Conservation (phyloP, 2,329 filamentous ascomycete species). For the Arthrobotrys musiformis region DNA sequence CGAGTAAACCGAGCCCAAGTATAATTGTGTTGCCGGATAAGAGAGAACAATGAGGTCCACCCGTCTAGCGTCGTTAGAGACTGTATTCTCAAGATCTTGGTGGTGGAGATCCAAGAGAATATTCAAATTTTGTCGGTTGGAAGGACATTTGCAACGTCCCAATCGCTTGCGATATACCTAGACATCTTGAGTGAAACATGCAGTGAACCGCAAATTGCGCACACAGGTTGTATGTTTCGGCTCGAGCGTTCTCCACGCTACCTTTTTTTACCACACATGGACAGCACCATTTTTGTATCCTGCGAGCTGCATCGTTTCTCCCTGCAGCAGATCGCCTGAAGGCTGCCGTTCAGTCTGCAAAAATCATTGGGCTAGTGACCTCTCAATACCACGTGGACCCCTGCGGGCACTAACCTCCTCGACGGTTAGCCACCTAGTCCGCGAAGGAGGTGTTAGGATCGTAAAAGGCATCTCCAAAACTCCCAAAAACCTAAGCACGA, state of each 20-base stretch:
- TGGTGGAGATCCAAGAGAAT: conserved; percentile 3
- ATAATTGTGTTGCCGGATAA: conserved; percentile 29
- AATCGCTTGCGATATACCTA: conserved; percentile 10
- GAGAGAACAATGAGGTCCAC: neutral
- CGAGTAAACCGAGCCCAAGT: conserved; percentile 32
- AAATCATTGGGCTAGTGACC: conserved; percentile 11
- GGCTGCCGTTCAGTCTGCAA: conserved; percentile 41
- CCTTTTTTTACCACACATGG: neutral
- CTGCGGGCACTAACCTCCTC: neutral
- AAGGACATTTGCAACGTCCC: conserved; percentile 4
- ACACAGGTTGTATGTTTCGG: neutral
- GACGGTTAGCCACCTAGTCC: neutral
- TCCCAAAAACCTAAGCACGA: neutral
- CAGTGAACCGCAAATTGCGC: conserved; percentile 24
- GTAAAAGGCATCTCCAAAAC: conserved; percentile 50
- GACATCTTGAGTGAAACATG: conserved; percentile 43
- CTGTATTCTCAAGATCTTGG: conserved; percentile 22
- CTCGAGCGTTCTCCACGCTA: conserved; percentile 2
- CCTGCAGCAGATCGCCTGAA: conserved; percentile 39
- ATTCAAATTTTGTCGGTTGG: conserved; percentile 13
- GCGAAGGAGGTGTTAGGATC: neutral
- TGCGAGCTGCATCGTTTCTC: neutral
- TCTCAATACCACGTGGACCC: conserved; percentile 44
- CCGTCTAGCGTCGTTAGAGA: conserved; percentile 12
- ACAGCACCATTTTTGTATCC: neutral